Conservation (phyloP, 176 grass and related monocot species). For the Avena eriantha region DNA sequence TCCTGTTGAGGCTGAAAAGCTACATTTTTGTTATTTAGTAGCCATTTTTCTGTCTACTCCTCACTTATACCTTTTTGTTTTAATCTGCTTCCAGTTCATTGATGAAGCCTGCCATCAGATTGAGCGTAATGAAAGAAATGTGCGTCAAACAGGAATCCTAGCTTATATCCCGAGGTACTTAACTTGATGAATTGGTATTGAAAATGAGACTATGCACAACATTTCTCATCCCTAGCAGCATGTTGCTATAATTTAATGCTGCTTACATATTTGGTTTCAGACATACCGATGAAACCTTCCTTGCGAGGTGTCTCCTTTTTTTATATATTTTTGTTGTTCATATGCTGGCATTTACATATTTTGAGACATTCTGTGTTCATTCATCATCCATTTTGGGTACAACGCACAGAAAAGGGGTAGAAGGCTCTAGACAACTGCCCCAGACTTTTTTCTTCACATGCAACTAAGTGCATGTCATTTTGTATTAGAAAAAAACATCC, state of each 20-base stretch:
- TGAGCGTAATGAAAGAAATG: conserved; percentile 91
- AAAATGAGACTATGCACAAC: background rate
- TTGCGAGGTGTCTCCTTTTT: background rate
- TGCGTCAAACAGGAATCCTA: conserved; percentile 76
- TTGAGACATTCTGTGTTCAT: background rate
- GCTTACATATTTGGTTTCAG: conserved; percentile 9
- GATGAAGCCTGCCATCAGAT: conserved; percentile 97
- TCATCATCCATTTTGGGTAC: background rate
- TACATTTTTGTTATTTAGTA: conserved; percentile 9
- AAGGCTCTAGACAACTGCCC: background rate
- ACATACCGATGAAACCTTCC: background rate
- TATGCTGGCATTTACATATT: background rate
- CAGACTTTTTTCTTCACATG: background rate
- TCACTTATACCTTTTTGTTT: conserved; percentile 30
- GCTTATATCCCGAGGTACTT: conserved; percentile 88
- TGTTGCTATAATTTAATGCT: background rate
- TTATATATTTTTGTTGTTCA: background rate
- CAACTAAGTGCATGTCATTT: background rate
- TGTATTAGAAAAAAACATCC: background rate
- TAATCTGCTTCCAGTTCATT: conserved; percentile 74
- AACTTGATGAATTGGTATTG: conserved; percentile 35
- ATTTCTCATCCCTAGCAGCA: conserved; percentile 20
- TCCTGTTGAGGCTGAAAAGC: conserved; percentile 5
- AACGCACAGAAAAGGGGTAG: background rate
- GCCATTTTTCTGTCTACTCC: conserved; percentile 35